Conservation (phyloP, 768 basidiomycete species). For the Cyclocybe aegerita region DNA sequence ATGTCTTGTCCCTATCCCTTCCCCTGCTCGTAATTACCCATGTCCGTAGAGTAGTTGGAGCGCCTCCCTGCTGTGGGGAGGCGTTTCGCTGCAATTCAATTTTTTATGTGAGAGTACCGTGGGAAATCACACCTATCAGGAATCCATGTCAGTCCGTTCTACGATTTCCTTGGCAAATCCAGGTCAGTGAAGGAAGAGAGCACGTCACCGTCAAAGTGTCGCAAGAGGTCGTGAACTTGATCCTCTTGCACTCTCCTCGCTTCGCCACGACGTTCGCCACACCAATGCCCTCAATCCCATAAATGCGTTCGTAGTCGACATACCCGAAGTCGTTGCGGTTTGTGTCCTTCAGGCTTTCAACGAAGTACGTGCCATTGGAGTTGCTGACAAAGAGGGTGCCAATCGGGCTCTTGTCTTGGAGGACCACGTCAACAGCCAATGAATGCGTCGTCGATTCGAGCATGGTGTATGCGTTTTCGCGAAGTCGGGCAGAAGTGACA, state of each 20-base stretch:
- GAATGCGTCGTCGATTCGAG: conserved; percentile 94
- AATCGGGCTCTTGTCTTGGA: conserved; percentile 60
- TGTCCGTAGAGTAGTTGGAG: no score
- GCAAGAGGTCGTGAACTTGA: no score
- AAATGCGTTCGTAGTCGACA: conserved; percentile 90
- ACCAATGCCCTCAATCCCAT: conserved; percentile 88
- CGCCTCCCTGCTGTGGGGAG: no score
- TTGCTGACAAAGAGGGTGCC: conserved; percentile 96
- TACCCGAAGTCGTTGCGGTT: conserved; percentile 87
- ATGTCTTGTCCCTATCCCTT: no score
- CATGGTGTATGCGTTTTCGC: conserved; percentile 94
- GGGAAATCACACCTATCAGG: no score
- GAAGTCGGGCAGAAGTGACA: conserved; percentile 70
- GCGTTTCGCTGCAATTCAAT: no score
- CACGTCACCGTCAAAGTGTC: no score
- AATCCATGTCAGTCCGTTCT: no score
- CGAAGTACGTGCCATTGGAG: conserved; percentile 94
- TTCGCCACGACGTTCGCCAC: conserved; percentile 88
- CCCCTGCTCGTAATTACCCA: no score
- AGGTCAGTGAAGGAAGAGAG: no score
- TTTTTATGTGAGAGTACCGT: no score
- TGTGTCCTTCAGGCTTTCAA: conserved; percentile 87
- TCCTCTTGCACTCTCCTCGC: conserved; percentile 62
- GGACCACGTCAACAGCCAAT: conserved; percentile 89
- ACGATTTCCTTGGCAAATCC: neutral